These are phyloP conservation scores for Mesotaenium endlicherianum DNA, from an alignment of 139 green algal species.

Conservation along the genomic window DNA sequence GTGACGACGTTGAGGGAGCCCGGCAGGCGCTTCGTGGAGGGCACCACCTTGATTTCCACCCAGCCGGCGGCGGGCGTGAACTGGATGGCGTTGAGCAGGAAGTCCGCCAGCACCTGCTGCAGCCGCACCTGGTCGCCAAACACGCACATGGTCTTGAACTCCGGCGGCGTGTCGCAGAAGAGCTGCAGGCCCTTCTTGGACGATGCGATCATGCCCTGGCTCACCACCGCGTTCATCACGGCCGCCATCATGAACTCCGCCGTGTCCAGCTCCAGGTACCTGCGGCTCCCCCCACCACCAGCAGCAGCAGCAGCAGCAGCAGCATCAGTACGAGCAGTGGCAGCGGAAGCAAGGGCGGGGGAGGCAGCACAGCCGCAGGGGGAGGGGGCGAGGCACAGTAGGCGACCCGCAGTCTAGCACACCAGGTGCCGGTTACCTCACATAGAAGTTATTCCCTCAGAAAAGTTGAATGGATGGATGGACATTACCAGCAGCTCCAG, in stretches of 20 bases:
- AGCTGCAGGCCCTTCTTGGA: slow-evolving; percentile 47
- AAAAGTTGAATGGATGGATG: too few species aligned
- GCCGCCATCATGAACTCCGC: slow-evolving; percentile 51
- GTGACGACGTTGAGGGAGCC: slow-evolving; percentile 32
- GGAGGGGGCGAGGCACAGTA: too few species aligned
- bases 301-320: too few species aligned
- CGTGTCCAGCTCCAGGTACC: slow-evolving; percentile 47
- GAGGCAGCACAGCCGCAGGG: too few species aligned
- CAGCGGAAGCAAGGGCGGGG: too few species aligned
- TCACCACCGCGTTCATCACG: slow-evolving; percentile 47
- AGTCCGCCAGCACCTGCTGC: slow-evolving; percentile 51
- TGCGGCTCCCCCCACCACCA: neutral
- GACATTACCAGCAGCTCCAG: too few species aligned
- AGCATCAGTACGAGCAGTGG: too few species aligned
- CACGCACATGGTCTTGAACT: slow-evolving; percentile 50
- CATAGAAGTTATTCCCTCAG: too few species aligned
- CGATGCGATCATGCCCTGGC: slow-evolving; percentile 48
- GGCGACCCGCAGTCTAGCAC: too few species aligned
- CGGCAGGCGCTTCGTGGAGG: slow-evolving; percentile 7
- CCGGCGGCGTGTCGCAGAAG: slow-evolving; percentile 49
- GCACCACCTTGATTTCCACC: slow-evolving; percentile 50
- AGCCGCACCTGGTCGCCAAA: slow-evolving; percentile 52
- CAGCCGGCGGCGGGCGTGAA: slow-evolving; percentile 45
- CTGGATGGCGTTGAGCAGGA: slow-evolving; percentile 46
- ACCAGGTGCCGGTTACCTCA: too few species aligned